These are phyloP conservation scores for Aureobasidium musti DNA, from an alignment of 2,329 filamentous ascomycete genomes.

Conservation along the genomic window DNA sequence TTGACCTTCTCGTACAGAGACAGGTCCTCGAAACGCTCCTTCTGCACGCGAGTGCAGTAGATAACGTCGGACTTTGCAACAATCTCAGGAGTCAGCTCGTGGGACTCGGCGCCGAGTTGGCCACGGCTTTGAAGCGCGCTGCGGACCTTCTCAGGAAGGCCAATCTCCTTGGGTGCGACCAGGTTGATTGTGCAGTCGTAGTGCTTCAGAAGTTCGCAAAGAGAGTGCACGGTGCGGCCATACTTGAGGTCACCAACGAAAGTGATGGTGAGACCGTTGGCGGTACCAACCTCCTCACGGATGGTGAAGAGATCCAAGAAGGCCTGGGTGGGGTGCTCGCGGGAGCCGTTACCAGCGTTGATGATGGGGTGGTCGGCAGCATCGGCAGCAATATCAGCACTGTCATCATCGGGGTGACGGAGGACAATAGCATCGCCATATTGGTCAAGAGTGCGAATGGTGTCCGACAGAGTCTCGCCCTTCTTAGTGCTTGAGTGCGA, in stretches of 20 bases:
- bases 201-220: slow-evolving; percentile 90
- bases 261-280: slow-evolving; percentile 92
- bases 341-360: slow-evolving; percentile 94
- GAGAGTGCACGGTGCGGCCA: slow-evolving; percentile 90
- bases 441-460: slow-evolving; percentile 87
- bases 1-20: slow-evolving; percentile 84
- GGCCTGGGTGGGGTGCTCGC: slow-evolving; percentile 96
- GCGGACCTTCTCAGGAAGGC: slow-evolving; percentile 73
- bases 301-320: slow-evolving; percentile 99
- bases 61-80: slow-evolving; percentile 84
- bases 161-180: slow-evolving; percentile 76
- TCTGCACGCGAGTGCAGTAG: slow-evolving; percentile 96
- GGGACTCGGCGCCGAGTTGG: slow-evolving; percentile 74
- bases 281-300: slow-evolving; percentile 92
- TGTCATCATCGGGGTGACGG: slow-evolving; percentile 81
- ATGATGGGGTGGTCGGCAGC: slow-evolving; percentile 90
- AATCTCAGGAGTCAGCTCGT: slow-evolving; percentile 81
- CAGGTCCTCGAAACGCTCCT: slow-evolving; percentile 85
- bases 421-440: slow-evolving; percentile 96
- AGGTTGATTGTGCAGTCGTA: slow-evolving; percentile 95
- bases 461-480: slow-evolving; percentile 91
- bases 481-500: slow-evolving; percentile 87
- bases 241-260: slow-evolving; percentile 93
- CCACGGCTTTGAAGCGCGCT: slow-evolving; percentile 71
- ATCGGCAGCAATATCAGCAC: slow-evolving; percentile 78